Evolutionary conservation across 129 eudicot species (phyloP), one percentile per base, ranked within the genome.

Genomic region (Apium graveolens): DNA sequence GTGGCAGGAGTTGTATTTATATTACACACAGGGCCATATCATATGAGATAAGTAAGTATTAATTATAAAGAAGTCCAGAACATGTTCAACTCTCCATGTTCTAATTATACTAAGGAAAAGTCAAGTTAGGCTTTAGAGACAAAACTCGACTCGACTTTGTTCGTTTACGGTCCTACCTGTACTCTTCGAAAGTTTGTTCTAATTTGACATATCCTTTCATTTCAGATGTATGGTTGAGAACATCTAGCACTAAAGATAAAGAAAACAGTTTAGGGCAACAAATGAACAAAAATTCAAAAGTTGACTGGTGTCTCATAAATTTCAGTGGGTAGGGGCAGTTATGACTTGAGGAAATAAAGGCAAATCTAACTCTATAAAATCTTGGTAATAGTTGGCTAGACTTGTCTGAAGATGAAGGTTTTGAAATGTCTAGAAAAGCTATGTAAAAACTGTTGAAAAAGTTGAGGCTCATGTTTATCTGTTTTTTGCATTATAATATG

Each of bases 311-410:
- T 38, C 76, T 72, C 37, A 72, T 72, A 72, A 72, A 42, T 72
- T n/a, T 72, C 76, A 72, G 55, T 72, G 76, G 76, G 53, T n/a
- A 39, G 76, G 76, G 55, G 76, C 16, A 41, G 76, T 72, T 72
- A 42, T 41, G 76, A 39, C 76, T 72, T 4, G 20, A 72, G 51
- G 51, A 72, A 11, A 41, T 39, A 71, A 71, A 41, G 45, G 76
- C 76, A 72, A 11, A 44, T 27, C 55, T 11, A 41, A 2, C 29
- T n/a, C 37, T n/a, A n/a, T n/a, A 11, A 24, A 42, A 39, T 42
- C 45, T 42, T 72, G 53, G 51, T 42, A 29, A 70, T 18, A 37
- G 74, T 70, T 70, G 74, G 74, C 44, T 37, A 20, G 74, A 37
- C 43, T 70, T 70, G 43, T 7, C 21, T 29, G 42, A 66, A 66